phyloP scores from a whole-genome alignment of 768 basidiomycete species.

The Tephrocybe sp. region DNA sequence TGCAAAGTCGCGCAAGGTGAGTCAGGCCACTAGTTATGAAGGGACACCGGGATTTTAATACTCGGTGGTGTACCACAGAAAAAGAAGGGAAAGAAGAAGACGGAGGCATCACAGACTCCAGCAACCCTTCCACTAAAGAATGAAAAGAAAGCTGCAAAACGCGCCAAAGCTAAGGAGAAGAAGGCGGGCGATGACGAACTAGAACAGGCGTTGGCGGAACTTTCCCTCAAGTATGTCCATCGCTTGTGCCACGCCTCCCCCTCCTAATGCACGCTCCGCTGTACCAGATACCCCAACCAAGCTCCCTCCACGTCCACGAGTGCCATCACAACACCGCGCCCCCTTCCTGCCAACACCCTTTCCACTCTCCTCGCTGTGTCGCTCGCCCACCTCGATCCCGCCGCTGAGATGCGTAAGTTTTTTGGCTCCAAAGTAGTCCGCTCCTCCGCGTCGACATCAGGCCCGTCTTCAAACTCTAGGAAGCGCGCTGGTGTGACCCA shows the following conservation, averaged over 20 bases:
- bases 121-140: slow-evolving; percentile 26
- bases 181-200: slow-evolving; percentile 75
- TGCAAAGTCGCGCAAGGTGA: slow-evolving; percentile 41
- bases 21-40: too few species aligned
- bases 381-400: slow-evolving; percentile 77
- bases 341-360: slow-evolving; percentile 25
- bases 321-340: slow-evolving; percentile 26
- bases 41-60: too few species aligned
- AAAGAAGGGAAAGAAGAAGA: slow-evolving; percentile 42
- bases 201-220: slow-evolving; percentile 80
- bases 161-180: slow-evolving; percentile 65
- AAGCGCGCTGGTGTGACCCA: slow-evolving; percentile 32
- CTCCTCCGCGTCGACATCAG: slow-evolving; percentile 42
- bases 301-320: slow-evolving; percentile 20
- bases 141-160: slow-evolving; percentile 63
- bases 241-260: background rate
- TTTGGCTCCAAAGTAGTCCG: slow-evolving; percentile 89
- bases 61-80: slow-evolving; percentile 14
- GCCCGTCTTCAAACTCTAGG: slow-evolving; percentile 28
- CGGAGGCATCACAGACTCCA: slow-evolving; percentile 13
- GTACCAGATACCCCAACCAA: slow-evolving; percentile 50
- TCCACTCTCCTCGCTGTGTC: slow-evolving; percentile 76
- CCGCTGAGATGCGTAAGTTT: slow-evolving; percentile 90
- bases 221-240: slow-evolving; percentile 67
- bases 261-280: background rate